phyloP scores from a whole-genome alignment of 192 early-diverging fungal genomes.

The Mortierella alpina region DNA sequence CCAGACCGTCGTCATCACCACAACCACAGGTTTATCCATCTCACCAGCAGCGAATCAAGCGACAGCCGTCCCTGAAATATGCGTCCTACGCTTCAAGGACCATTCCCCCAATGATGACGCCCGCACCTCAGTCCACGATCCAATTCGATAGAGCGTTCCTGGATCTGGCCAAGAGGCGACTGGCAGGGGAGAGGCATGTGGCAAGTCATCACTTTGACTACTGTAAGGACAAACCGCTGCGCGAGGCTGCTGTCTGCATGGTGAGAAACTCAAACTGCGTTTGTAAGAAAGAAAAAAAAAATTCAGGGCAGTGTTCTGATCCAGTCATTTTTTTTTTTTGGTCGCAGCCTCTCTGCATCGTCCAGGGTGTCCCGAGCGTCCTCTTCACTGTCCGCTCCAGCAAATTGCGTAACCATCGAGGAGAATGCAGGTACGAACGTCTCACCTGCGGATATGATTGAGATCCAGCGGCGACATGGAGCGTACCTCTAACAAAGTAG shows the following conservation, averaged over 20 bases:
- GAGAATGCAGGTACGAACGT: conserved; percentile 78
- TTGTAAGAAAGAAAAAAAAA: neutral
- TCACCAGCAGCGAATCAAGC: conserved; percentile 19
- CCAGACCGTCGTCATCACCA: neutral
- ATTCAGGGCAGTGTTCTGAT: neutral
- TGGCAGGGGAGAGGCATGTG: conserved; percentile 16
- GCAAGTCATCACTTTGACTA: conserved; percentile 46
- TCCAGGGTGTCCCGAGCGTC: conserved; percentile 70
- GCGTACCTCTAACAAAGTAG: neutral
- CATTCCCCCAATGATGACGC: conserved; percentile 29
- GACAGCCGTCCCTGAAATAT: conserved; percentile 13
- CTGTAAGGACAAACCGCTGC: conserved; percentile 41
- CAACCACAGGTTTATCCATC: conserved; percentile 14
- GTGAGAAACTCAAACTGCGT: conserved; percentile 3
- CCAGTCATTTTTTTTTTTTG: neutral
- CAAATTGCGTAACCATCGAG: conserved; percentile 75
- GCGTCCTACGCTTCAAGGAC: conserved; percentile 32
- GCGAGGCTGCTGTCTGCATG: conserved; percentile 47
- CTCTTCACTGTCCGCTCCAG: conserved; percentile 82
- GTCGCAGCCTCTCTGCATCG: conserved; percentile 70
- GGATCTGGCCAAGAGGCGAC: conserved; percentile 24
- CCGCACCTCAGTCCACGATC: conserved; percentile 3
- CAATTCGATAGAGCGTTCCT: conserved; percentile 33
- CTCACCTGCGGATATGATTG: neutral
- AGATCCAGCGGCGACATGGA: neutral